Conservation (phyloP, 2,329 filamentous ascomycete genomes). For the Juglanconis juglandina region DNA sequence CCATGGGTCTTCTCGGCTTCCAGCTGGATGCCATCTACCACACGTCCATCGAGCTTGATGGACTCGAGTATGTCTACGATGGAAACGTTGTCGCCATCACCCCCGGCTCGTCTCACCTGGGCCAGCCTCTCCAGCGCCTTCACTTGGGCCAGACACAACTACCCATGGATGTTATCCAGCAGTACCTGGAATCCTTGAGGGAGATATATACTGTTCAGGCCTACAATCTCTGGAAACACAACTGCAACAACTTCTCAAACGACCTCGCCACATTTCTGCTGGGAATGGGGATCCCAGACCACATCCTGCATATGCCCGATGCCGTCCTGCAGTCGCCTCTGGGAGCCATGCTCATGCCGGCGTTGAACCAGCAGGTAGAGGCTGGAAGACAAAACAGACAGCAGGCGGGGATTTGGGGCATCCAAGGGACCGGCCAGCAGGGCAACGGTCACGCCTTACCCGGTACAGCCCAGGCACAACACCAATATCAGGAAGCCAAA, state of each 20-base stretch:
- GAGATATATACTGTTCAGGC: slow-evolving; percentile 78
- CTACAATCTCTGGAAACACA: slow-evolving; percentile 86
- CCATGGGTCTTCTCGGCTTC: slow-evolving; percentile 49
- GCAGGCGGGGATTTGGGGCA: slow-evolving; percentile 48
- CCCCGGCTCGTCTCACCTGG: slow-evolving; percentile 83
- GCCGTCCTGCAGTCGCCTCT: slow-evolving; percentile 83
- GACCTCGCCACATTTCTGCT: slow-evolving; percentile 87
- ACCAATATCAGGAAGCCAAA: slow-evolving; percentile 33
- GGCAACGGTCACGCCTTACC: slow-evolving; percentile 26
- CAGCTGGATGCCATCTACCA: slow-evolving; percentile 91
- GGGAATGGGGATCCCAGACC: slow-evolving; percentile 80
- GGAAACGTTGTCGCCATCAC: slow-evolving; percentile 77
- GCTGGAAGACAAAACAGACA: slow-evolving; percentile 40
- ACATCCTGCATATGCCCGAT: slow-evolving; percentile 81
- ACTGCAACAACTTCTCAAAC: slow-evolving; percentile 97
- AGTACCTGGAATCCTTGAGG: slow-evolving; percentile 82
- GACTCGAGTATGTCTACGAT: slow-evolving; percentile 89
- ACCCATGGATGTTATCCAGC: slow-evolving; percentile 75
- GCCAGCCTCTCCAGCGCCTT: slow-evolving; percentile 73
- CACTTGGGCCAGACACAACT: slow-evolving; percentile 73
- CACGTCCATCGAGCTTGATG: slow-evolving; percentile 80
- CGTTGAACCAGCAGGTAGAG: slow-evolving; percentile 53
- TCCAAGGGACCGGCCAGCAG: slow-evolving; percentile 38
- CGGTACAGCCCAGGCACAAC: slow-evolving; percentile 19
- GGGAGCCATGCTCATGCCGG: slow-evolving; percentile 81